A percentile compares a stretch with the other conserved stretches of the same genome.
Evolutionary conservation across 768 basidiomycete genomes (phyloP).

Genomic region (Coprinopsis sp.): DNA sequence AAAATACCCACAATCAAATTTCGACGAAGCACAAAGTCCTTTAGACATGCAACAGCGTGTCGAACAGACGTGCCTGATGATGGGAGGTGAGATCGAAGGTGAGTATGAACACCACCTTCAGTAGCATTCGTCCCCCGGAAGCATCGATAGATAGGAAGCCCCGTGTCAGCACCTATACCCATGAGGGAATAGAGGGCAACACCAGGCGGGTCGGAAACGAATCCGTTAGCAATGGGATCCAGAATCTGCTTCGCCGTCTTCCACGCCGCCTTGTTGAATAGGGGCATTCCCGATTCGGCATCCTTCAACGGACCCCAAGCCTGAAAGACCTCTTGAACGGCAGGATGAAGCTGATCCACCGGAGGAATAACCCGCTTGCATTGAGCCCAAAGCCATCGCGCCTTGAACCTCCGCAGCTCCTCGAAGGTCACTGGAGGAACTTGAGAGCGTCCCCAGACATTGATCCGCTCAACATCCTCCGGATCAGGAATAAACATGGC

Average conservation of each 20-base stretch:
- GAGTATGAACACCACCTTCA: too few species aligned
- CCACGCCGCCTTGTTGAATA: too few species aligned
- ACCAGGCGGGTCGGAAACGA: constrained; percentile 29
- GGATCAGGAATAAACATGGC: too few species aligned
- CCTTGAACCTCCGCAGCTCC: neutral
- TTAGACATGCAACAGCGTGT: constrained; percentile 17
- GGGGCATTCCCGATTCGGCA: too few species aligned
- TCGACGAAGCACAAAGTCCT: constrained; percentile 18
- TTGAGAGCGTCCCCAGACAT: neutral
- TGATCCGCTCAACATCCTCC: constrained; percentile 11
- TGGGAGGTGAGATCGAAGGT: constrained; percentile 16
- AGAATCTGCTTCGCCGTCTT: constrained; percentile 25
- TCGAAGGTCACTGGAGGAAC: neutral
- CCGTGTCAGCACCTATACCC: constrained; percentile 16
- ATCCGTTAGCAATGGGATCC: constrained; percentile 20
- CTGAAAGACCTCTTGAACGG: too few species aligned
- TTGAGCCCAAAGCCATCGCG: constrained; percentile 8
- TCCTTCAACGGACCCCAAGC: too few species aligned
- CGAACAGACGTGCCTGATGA: constrained; percentile 19
- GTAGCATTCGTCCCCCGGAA: too few species aligned
- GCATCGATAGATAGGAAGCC: too few species aligned
- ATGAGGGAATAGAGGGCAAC: constrained; percentile 18
- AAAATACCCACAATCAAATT: constrained; percentile 19
- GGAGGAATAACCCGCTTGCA: constrained; percentile 29
- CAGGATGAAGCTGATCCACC: constrained; percentile 21